A percentile compares a stretch with the other conserved stretches of the same genome.
phyloP scores from a whole-genome alignment of 2,329 filamentous ascomycete genomes.

The Geoglossum cookeanum region DNA sequence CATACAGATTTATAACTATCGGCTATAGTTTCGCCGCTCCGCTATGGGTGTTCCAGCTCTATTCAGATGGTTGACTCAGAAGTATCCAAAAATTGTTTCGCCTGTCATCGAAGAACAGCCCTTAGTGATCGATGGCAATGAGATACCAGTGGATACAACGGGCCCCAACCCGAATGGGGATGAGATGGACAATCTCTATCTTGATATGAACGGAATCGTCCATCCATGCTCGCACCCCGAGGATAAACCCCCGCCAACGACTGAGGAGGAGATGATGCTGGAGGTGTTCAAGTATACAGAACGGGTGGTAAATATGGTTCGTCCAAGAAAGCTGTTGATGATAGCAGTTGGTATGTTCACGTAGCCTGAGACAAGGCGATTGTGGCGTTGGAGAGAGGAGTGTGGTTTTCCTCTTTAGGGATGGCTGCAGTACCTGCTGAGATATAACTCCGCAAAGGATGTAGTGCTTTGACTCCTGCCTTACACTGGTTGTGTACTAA shows the following conservation, averaged over 20 bases:
- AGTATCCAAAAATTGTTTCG: slow-evolving; percentile 94
- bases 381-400: not conserved
- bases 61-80: slow-evolving; percentile 91
- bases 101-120: slow-evolving; percentile 75
- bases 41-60: slow-evolving; percentile 84
- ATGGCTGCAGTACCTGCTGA: slow-evolving; percentile 16
- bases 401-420: slow-evolving; percentile 9
- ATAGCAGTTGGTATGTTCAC: slow-evolving; percentile 67
- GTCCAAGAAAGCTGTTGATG: slow-evolving; percentile 87
- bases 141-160: slow-evolving; percentile 70
- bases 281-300: slow-evolving; percentile 98
- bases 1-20: not conserved
- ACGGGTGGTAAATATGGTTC: slow-evolving; percentile 94
- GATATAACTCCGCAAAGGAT: too few species aligned
- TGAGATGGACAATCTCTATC: slow-evolving; percentile 92
- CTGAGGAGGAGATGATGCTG: slow-evolving; percentile 98
- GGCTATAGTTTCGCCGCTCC: not conserved
- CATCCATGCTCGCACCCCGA: slow-evolving; percentile 97
- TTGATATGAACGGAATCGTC: slow-evolving; percentile 99
- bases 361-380: slow-evolving; percentile 5
- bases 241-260: slow-evolving; percentile 72
- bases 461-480: slow-evolving; percentile 10
- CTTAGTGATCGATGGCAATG: slow-evolving; percentile 61
- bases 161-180: slow-evolving; percentile 88
- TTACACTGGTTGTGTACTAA: not conserved